Evolutionary conservation across 306 rosid species (phyloP), one percentile per base, ranked within the genome.

Genomic region (Ceratonia siliqua): DNA sequence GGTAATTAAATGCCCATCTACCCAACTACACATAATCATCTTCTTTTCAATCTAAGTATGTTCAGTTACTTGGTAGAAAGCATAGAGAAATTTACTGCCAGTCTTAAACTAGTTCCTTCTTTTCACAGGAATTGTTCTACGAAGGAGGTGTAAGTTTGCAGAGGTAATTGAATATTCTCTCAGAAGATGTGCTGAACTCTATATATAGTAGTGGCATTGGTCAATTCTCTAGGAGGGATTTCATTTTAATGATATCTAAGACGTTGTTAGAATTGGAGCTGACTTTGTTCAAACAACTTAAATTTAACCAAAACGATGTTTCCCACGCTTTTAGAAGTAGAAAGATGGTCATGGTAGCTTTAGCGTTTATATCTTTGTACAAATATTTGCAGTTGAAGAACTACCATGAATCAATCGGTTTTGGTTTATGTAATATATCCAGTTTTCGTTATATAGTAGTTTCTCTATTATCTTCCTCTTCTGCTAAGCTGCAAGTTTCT

Each of bases 141-240:
- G 93, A 78, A 84, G 87, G 85, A 66, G 81, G 84, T 62, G 72
- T 78, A 32, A 64, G 77, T 77, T 80, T 80, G 78, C 85, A 69
- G 80, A 76, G 70, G 77, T 18, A 80, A 73, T 48, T 74, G 78
- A 24, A 68, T 49, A 32, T 50, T 64, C 59, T 41, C 49, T 20
- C 17, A 68, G 58, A 39, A 30, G 52, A 68, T 62, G 25, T 33
- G 49, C 35, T 54, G 83, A 75, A 75, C 54, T 54, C 21, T 43
- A 48, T n/a, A 46, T 28, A 17, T 22, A 54, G 42, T 35, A 72
- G 75, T 49, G 33, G 43, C 25, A 68, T 73, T 67, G 36, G 52
- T 8, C 22, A 62, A 50, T 41, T 63, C 56, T 77, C 38, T 50
- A 59, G 71, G 57, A 74, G 69, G 67, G 70, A 64, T 74, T 49